phyloP scores from a whole-genome alignment of 2,329 filamentous ascomycete genomes.

The Xylaria polymorpha region DNA sequence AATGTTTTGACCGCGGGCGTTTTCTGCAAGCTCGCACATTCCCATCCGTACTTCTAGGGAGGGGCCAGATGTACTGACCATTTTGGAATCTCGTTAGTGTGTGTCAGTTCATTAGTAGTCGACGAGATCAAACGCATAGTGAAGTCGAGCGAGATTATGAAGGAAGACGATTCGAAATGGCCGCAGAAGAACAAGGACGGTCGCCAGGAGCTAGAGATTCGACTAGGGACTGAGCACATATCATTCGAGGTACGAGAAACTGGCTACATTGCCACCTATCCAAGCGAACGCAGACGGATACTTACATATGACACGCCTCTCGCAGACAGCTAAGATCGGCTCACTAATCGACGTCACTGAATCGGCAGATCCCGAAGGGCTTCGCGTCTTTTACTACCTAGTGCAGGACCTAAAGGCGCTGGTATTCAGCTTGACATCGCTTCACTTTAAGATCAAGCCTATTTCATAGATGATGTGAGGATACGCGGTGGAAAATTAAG shows the following conservation, averaged over 20 bases:
- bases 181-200: constrained; percentile 99
- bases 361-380: constrained; percentile 92
- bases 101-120: constrained; percentile 89
- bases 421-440: constrained; percentile 93
- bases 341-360: constrained; percentile 97
- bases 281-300: constrained; percentile 17
- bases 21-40: not conserved
- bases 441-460: constrained; percentile 96
- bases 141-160: constrained; percentile 96
- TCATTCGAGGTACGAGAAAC: constrained; percentile 83
- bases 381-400: constrained; percentile 98
- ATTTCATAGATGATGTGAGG: constrained; percentile 60
- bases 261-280: constrained; percentile 1
- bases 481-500: constrained; percentile 19
- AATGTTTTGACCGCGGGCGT: not conserved
- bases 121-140: constrained; percentile 97
- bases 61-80: constrained; percentile 15
- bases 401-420: constrained; percentile 97
- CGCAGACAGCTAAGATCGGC: constrained; percentile 95
- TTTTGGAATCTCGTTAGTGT: constrained; percentile 71
- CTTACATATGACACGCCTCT: constrained; percentile 25
- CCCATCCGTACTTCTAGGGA: not conserved
- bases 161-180: constrained; percentile 99
- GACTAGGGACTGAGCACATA: constrained; percentile 93
- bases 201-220: constrained; percentile 94